Conservation (phyloP, 441 rosid genomes). For the Populus tomentosa region DNA sequence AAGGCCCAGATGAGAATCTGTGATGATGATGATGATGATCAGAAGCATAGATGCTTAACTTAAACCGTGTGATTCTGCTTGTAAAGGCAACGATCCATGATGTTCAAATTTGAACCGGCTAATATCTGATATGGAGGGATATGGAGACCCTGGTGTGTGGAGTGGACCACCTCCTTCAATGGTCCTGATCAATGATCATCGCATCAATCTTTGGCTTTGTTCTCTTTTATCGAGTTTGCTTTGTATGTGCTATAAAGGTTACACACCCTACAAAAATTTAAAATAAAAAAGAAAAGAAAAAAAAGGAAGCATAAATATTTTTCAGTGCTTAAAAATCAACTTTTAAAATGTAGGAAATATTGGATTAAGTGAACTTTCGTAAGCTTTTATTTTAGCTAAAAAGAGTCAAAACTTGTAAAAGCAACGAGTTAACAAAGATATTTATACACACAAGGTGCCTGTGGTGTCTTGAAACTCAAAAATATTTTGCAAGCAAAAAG, state of each 20-base stretch:
- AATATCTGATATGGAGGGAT: neutral
- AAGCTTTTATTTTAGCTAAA: conserved; percentile 15
- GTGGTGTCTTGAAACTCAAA: no score
- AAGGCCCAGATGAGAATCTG: conserved; percentile 21
- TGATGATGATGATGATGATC: neutral
- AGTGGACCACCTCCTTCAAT: neutral
- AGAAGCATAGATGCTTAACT: neutral
- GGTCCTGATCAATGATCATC: neutral
- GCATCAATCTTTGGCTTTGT: neutral
- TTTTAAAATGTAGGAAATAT: conserved; percentile 12
- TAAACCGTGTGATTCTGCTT: conserved; percentile 11
- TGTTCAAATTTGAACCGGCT: conserved; percentile 7
- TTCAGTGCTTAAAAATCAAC: conserved; percentile 5
- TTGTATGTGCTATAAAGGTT: neutral
- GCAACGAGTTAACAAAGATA: neutral
- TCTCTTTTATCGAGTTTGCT: neutral
- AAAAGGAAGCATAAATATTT: neutral
- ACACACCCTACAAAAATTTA: neutral
- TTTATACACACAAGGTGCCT: no score
- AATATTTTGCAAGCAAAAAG: no score
- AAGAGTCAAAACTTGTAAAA: neutral
- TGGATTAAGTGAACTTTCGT: neutral
- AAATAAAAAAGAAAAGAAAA: neutral
- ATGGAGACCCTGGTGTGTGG: neutral
- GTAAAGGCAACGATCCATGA: neutral